Base-by-base conservation (phyloP, 2,329 filamentous ascomycete genomes). In the Nakataea oryzae region DNA sequence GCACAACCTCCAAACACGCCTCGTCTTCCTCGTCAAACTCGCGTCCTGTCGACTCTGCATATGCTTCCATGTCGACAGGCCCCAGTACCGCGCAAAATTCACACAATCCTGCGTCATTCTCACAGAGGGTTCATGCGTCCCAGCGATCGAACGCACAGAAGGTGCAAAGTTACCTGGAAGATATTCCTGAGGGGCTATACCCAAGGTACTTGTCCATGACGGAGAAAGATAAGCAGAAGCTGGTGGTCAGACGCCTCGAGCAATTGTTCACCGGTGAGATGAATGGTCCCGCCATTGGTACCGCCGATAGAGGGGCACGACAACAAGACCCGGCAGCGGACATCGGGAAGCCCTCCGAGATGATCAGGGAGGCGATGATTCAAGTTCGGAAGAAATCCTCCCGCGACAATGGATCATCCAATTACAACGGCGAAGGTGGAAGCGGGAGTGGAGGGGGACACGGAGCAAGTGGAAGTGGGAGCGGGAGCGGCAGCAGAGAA, bases 241-340 rank as follows among this genome's bases (percentile, higher is more conserved):
- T 92, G 26, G 87, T 93, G 0, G 91, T 93, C 2, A 82, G 85
- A 61, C 82, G 89, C 2, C 73, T 96, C 7, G 91, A 96, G 69
- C 89, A 93, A 65, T 79, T 96, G 1, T 96, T 95, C 65, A 91
- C 90, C 0, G 91, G 91, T 3, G 89, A 87, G 69, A 78, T 81
- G 24, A 73, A 72, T 4, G 76, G 76, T 5, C 73, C 60, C 9
- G 29, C 59, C 8, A 61, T 56, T 17, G 76, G 69, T 70, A 78
- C 74, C 58, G 66, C 41, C 68, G 65, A 50, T 70, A 65, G 17
- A 69, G 64, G 57, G 73, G 58, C 8, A 54, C 62, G 12, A 61
- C 65, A 62, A n/a, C 57, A 59, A 3, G 61, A 62, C 34, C 57
- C 61, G 27, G 41, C 14, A 47, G 14, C 62, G 61, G 47, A 65